Conservation (phyloP, 1,284 basidiomycete genomes). For the Melampsora americana region DNA sequence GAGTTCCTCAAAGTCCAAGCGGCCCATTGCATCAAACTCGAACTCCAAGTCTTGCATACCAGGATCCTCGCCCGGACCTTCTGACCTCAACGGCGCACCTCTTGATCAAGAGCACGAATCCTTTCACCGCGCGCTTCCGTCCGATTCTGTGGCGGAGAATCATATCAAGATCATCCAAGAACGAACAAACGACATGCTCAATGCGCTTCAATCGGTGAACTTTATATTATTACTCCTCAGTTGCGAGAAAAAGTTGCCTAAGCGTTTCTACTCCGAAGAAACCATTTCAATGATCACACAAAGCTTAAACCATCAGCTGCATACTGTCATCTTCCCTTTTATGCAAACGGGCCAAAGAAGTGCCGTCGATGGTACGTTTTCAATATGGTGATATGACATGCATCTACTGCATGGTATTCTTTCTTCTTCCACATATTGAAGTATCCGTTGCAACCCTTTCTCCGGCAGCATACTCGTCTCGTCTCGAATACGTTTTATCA, state of each 20-base stretch:
- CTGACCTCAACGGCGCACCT: no score
- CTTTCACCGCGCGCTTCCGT: no score
- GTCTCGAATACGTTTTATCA: conserved; percentile 18
- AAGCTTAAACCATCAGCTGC: conserved; percentile 73
- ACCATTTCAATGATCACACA: conserved; percentile 67
- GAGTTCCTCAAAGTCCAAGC: neutral
- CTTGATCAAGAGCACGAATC: no score
- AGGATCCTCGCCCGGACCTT: neutral
- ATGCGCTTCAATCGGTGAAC: conserved; percentile 33
- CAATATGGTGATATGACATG: no score
- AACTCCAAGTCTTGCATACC: neutral
- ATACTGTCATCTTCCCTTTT: conserved; percentile 77
- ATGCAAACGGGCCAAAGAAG: conserved; percentile 60
- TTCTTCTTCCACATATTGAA: conserved; percentile 7
- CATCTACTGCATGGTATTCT: neutral
- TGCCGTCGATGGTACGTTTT: conserved; percentile 26
- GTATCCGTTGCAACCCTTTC: conserved; percentile 8
- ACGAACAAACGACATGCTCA: conserved; percentile 14
- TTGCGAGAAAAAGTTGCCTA: conserved; percentile 29
- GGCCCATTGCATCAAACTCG: neutral
- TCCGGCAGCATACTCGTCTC: conserved; percentile 20
- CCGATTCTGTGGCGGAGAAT: neutral
- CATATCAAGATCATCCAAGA: conserved; percentile 31
- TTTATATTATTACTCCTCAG: conserved; percentile 13
- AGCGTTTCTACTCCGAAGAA: conserved; percentile 84